Percentiles rank a stretch among this genome's conserved stretches.
These are phyloP conservation scores for Ophiocytium majus DNA, from an alignment of 352 stramenopile species.

Conservation along the genomic window DNA sequence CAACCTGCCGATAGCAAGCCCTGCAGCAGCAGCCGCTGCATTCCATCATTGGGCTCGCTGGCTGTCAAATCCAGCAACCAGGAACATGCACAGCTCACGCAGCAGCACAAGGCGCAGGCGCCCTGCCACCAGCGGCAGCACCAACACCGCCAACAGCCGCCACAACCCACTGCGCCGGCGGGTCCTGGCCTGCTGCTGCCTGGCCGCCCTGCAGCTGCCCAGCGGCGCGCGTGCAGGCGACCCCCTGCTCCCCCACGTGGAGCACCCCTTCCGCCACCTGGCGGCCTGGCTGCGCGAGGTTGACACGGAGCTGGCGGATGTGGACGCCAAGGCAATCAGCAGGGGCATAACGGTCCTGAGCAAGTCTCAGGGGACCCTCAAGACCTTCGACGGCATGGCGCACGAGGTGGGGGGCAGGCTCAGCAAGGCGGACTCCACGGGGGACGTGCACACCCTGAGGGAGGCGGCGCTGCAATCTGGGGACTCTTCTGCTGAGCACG, in stretches of 20 bases:
- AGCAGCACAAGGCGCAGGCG: too few species aligned
- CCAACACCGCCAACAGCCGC: too few species aligned
- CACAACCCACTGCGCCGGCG: too few species aligned
- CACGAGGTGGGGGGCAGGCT: constrained; percentile 51
- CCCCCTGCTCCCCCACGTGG: constrained; percentile 30
- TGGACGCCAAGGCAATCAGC: constrained; percentile 43
- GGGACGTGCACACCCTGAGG: constrained; percentile 31
- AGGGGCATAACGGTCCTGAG: constrained; percentile 53
- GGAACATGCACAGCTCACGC: too few species aligned
- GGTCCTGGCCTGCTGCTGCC: too few species aligned
- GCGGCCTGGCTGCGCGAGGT: constrained; percentile 47
- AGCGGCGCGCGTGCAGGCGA: constrained; percentile 26
- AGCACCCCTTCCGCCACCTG: constrained; percentile 53
- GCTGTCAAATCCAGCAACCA: too few species aligned
- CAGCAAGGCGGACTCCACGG: constrained; percentile 27
- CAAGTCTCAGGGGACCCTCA: constrained; percentile 54
- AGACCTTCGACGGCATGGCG: constrained; percentile 56
- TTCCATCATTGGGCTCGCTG: too few species aligned
- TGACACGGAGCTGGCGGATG: constrained; percentile 29
- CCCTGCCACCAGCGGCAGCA: too few species aligned
- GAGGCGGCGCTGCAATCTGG: background rate
- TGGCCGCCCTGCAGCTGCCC: too few species aligned
- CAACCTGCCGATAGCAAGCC: too few species aligned
- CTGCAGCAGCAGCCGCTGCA: too few species aligned
- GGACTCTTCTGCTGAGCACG: constrained; percentile 16